phyloP scores from a whole-genome alignment of 208 protist genomes.

The Herpetomonas samuelpessoai region DNA sequence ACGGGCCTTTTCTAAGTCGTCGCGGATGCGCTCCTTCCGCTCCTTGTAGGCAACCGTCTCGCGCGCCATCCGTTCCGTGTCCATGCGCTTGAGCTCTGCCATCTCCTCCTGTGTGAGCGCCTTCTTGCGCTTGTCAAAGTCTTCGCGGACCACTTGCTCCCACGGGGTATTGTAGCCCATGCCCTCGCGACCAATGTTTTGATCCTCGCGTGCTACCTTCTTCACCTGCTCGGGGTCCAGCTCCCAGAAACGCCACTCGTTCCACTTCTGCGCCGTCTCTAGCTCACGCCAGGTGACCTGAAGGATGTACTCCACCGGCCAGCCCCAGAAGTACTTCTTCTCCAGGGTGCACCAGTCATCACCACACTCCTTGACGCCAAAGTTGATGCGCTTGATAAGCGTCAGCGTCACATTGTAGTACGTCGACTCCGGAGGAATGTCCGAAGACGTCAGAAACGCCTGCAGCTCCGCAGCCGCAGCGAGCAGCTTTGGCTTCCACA shows the following conservation, averaged over 20 bases:
- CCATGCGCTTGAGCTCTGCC: slow-evolving; percentile 92
- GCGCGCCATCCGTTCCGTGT: slow-evolving; percentile 89
- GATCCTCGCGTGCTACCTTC: slow-evolving; percentile 86
- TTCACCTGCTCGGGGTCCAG: slow-evolving; percentile 92
- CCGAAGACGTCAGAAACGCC: slow-evolving; percentile 75
- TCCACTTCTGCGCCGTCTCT: slow-evolving; percentile 92
- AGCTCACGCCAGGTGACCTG: slow-evolving; percentile 91
- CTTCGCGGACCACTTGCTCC: slow-evolving; percentile 89
- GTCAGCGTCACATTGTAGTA: slow-evolving; percentile 93
- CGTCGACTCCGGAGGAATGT: slow-evolving; percentile 89
- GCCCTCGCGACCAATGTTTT: slow-evolving; percentile 86
- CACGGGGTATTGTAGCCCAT: slow-evolving; percentile 82
- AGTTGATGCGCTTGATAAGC: slow-evolving; percentile 87
- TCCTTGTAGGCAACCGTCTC: slow-evolving; percentile 91
- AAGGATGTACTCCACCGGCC: slow-evolving; percentile 90
- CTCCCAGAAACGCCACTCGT: slow-evolving; percentile 92
- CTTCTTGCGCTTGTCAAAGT: slow-evolving; percentile 93
- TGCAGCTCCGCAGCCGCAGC: slow-evolving; percentile 82
- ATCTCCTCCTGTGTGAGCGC: slow-evolving; percentile 91
- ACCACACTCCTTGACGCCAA: slow-evolving; percentile 83
- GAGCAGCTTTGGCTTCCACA: slow-evolving; percentile 91
- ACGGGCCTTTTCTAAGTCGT: slow-evolving; percentile 87
- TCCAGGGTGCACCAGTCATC: slow-evolving; percentile 91
- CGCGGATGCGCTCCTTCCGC: slow-evolving; percentile 86
- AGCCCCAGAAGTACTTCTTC: slow-evolving; percentile 92